Evolutionary conservation across 441 rosid species (phyloP).

Genomic region (Melastoma candidum): DNA sequence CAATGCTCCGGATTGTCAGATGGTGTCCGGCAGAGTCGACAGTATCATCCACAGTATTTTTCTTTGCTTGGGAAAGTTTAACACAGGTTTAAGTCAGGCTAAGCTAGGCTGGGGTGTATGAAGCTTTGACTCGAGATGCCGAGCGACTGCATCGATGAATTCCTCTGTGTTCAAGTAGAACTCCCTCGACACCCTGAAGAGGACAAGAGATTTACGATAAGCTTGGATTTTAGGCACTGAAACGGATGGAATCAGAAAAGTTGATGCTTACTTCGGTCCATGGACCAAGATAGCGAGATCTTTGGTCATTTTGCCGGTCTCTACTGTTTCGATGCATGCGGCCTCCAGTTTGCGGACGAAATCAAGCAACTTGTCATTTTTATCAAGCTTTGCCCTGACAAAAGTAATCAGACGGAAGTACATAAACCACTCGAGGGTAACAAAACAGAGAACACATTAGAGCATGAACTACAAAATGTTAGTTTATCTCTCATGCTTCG

Average conservation of each 20-base stretch:
- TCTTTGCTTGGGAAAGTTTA: too few species aligned
- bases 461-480: neutral
- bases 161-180: constrained; percentile 68
- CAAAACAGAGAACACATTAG: too few species aligned
- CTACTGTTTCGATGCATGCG: constrained; percentile 76
- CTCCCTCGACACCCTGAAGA: constrained; percentile 66
- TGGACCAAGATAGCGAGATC: constrained; percentile 82
- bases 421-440: neutral
- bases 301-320: constrained; percentile 89
- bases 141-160: constrained; percentile 75
- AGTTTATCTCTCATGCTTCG: neutral
- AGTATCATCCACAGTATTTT: too few species aligned
- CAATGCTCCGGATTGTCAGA: too few species aligned
- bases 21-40: too few species aligned
- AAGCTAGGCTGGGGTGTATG: neutral
- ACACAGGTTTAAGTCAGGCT: too few species aligned
- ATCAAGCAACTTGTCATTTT: constrained; percentile 52
- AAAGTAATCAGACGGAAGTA: neutral
- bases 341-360: constrained; percentile 76
- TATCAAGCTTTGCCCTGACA: constrained; percentile 79
- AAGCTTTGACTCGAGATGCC: constrained; percentile 45
- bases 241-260: neutral
- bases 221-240: neutral
- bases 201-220: neutral
- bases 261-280: constrained; percentile 58